These are phyloP conservation scores for Penicillium decumbens DNA, from an alignment of 2,329 filamentous ascomycete genomes.

Conservation along the genomic window DNA sequence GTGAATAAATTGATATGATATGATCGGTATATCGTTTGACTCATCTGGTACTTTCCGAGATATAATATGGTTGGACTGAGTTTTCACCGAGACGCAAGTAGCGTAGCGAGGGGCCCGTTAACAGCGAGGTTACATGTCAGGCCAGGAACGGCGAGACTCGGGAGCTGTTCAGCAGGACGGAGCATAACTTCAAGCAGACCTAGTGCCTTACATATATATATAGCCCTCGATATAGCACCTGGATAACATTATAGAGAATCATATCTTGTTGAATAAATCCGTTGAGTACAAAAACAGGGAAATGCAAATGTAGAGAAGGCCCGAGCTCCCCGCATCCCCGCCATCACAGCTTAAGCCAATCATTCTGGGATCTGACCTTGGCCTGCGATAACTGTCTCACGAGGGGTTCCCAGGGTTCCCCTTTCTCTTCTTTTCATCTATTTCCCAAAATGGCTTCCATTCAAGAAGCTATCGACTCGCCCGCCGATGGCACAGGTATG, in stretches of 20 bases:
- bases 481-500: slow-evolving; percentile 22
- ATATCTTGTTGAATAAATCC: too few relatives aligned
- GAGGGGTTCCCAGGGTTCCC: slow-evolving; percentile 1
- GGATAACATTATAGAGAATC: too few relatives aligned
- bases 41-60: background rate
- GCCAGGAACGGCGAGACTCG: slow-evolving; percentile 3
- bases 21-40: background rate
- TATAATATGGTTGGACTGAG: background rate
- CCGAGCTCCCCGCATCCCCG: slow-evolving; percentile 19
- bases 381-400: slow-evolving; percentile 1
- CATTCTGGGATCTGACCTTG: background rate
- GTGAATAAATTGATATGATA: background rate
- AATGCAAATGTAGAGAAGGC: slow-evolving; percentile 6
- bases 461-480: slow-evolving; percentile 1
- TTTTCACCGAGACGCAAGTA: background rate
- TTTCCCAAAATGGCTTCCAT: slow-evolving; percentile 20
- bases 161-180: too few relatives aligned
- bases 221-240: too few relatives aligned
- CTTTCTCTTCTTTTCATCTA: slow-evolving; percentile 4
- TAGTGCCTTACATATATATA: too few relatives aligned
- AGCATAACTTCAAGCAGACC: too few relatives aligned
- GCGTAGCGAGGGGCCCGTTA: background rate
- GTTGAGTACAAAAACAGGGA: slow-evolving; percentile 1
- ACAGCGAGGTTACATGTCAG: background rate
- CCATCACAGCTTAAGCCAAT: slow-evolving; percentile 9